These are phyloP conservation scores for Phaseolus coccineus DNA, from an alignment of 331 rosid genomes.

Conservation along the genomic window DNA sequence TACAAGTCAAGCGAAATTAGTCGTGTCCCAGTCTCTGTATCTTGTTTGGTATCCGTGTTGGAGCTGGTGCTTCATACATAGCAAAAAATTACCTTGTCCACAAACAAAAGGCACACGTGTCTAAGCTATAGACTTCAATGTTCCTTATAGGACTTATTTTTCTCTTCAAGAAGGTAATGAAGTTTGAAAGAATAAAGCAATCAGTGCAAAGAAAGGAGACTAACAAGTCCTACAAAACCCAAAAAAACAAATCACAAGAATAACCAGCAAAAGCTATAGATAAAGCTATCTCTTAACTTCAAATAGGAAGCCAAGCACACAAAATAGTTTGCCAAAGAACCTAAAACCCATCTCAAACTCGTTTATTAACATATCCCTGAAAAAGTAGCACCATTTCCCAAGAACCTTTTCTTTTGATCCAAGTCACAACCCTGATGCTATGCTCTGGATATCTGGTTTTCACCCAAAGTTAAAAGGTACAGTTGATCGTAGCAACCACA, in stretches of 20 bases:
- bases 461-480: slow-evolving; percentile 10
- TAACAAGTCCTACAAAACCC: not conserved
- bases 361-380: not conserved
- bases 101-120: too few relatives aligned
- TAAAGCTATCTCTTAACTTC: not conserved
- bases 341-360: slow-evolving; percentile 20
- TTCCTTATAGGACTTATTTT: too few relatives aligned
- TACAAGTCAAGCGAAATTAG: too few relatives aligned
- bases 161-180: not conserved
- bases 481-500: not conserved
- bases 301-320: not conserved
- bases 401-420: not conserved
- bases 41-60: too few relatives aligned
- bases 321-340: not conserved
- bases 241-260: not conserved
- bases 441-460: not conserved
- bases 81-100: too few relatives aligned
- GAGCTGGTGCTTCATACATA: too few relatives aligned
- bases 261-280: slow-evolving; percentile 11
- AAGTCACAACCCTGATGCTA: not conserved
- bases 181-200: not conserved
- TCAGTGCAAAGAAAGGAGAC: not conserved
- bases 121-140: too few relatives aligned
- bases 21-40: too few relatives aligned
- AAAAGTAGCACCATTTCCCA: not conserved